These are phyloP conservation scores for Forsythia suspensa DNA, from an alignment of 257 asterid species.

Conservation along the genomic window DNA sequence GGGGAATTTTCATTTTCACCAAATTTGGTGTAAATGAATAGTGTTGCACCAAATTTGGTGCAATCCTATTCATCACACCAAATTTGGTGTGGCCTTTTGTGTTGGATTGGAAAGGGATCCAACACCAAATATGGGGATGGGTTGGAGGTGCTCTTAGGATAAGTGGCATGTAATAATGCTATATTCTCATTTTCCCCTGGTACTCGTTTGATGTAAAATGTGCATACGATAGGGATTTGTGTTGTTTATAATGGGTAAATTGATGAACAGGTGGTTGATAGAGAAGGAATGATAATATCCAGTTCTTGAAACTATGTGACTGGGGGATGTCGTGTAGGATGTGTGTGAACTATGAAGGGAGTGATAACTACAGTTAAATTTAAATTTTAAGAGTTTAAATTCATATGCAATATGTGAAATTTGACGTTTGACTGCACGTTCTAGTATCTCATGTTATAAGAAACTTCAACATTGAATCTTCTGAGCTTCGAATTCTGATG, in stretches of 20 bases:
- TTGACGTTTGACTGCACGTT: slow-evolving; percentile 15
- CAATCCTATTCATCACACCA: too few relatives aligned
- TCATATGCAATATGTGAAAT: neutral
- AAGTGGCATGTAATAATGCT: neutral
- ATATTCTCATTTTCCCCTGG: neutral
- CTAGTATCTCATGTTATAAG: neutral
- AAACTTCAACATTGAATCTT: neutral
- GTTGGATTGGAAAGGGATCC: too few relatives aligned
- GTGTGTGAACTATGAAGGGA: neutral
- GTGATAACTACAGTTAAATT: slow-evolving; percentile 9
- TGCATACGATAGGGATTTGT: neutral
- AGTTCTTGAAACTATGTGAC: neutral
- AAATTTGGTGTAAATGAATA: too few relatives aligned
- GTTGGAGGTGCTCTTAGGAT: neutral
- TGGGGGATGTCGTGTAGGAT: neutral
- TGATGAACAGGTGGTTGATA: neutral
- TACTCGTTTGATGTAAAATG: neutral
- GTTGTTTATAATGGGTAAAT: slow-evolving; percentile 1
- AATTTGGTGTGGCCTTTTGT: too few relatives aligned
- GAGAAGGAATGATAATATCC: neutral
- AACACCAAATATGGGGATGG: too few relatives aligned
- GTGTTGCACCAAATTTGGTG: too few relatives aligned
- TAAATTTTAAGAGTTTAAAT: neutral
- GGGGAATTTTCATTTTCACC: too few relatives aligned
- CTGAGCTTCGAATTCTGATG: neutral